A percentile compares a stretch with the other conserved stretches of the same genome.
Conservation (phyloP, 2,329 filamentous ascomycete species). For the Apiospora rasikravindrae region DNA sequence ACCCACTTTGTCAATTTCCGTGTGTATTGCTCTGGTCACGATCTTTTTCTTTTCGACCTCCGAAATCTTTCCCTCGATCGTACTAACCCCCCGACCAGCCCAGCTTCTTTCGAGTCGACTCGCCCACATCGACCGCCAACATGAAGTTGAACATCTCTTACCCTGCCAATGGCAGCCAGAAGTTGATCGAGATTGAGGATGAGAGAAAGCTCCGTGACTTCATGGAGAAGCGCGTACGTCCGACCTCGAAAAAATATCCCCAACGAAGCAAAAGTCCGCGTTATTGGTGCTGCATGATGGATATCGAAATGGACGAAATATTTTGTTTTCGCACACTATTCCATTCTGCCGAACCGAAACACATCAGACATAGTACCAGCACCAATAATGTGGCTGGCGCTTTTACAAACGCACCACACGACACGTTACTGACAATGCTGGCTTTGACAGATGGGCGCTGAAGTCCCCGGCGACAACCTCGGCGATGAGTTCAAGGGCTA, state of each 20-base stretch:
- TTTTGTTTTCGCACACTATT: background rate
- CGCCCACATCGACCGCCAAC: slow-evolving; percentile 51
- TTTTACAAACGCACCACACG: background rate
- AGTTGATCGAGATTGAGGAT: slow-evolving; percentile 99
- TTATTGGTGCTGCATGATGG: slow-evolving; percentile 1
- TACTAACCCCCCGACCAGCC: slow-evolving; percentile 36
- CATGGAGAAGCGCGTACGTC: slow-evolving; percentile 92
- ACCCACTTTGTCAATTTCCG: slow-evolving; percentile 19
- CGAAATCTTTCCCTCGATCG: slow-evolving; percentile 27
- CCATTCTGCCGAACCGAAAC: slow-evolving; percentile 1
- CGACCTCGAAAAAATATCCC: slow-evolving; percentile 15
- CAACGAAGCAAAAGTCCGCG: background rate
- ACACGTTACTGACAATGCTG: slow-evolving; percentile 23
- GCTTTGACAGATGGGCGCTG: slow-evolving; percentile 74
- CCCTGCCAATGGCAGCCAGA: slow-evolving; percentile 99
- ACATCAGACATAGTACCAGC: background rate
- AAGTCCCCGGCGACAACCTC: slow-evolving; percentile 91
- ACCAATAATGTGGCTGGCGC: background rate
- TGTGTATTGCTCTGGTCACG: slow-evolving; percentile 16
- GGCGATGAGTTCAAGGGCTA: slow-evolving; percentile 99
- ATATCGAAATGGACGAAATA: slow-evolving; percentile 13
- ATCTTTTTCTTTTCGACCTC: slow-evolving; percentile 15
- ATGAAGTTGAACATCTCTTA: slow-evolving; percentile 82
- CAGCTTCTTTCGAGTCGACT: slow-evolving; percentile 38
- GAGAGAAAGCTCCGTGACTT: slow-evolving; percentile 99